Conservation (phyloP, 1,139 yeast genomes). For the Spathaspora sp. region DNA sequence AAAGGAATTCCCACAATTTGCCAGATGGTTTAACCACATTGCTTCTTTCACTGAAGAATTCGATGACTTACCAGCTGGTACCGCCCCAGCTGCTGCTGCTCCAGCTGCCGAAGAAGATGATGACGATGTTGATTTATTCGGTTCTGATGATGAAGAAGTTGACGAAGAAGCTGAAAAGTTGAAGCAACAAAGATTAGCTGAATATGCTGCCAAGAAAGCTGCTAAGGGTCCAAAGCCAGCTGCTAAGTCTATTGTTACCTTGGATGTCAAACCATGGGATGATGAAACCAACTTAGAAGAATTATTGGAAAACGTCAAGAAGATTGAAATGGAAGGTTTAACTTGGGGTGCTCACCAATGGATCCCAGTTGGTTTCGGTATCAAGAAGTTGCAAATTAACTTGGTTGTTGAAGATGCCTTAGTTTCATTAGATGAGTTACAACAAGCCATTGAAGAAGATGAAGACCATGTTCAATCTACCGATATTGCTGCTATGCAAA, state of each 20-base stretch:
- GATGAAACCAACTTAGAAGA: constrained; percentile 95
- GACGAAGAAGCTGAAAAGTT: constrained; percentile 96
- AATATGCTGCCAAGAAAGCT: constrained; percentile 96
- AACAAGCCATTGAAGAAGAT: constrained; percentile 81
- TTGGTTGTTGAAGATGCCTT: constrained; percentile 95
- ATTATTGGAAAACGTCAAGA: constrained; percentile 82
- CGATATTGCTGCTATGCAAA: constrained; percentile 97
- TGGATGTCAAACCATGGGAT: constrained; percentile 99
- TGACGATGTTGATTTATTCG: constrained; percentile 90
- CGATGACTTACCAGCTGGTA: constrained; percentile 78
- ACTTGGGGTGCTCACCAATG: constrained; percentile 98
- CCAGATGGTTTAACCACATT: constrained; percentile 99
- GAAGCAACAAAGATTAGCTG: constrained; percentile 97
- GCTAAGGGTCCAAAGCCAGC: constrained; percentile 97
- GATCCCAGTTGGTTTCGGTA: constrained; percentile 98
- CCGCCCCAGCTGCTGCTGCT: constrained; percentile 51
- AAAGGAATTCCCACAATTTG: constrained; percentile 85
- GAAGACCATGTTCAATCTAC: constrained; percentile 99
- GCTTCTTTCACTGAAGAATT: constrained; percentile 89
- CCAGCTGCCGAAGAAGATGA: constrained; percentile 79
- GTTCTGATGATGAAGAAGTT: constrained; percentile 90
- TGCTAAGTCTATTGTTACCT: constrained; percentile 94
- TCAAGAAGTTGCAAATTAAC: constrained; percentile 98
- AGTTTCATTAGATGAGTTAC: constrained; percentile 91
- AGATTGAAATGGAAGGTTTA: constrained; percentile 86